Percentiles rank a stretch among this genome's conserved stretches.
Evolutionary conservation across 2,329 filamentous ascomycete genomes (phyloP).

Genomic region (Cladosporium sp.): DNA sequence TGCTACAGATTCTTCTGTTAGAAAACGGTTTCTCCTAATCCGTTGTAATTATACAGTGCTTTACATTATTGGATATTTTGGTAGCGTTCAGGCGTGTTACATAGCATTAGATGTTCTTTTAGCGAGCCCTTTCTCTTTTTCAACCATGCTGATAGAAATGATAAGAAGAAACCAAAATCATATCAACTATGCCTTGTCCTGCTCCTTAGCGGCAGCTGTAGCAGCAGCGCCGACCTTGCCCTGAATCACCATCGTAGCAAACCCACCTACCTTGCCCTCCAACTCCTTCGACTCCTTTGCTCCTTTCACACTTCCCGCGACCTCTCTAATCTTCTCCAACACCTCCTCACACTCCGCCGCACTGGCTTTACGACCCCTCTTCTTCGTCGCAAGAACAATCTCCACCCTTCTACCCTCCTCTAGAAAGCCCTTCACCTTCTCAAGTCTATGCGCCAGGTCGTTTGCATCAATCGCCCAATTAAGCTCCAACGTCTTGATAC

Average conservation of each 20-base stretch:
- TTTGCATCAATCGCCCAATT: conserved; percentile 80
- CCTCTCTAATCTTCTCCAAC: conserved; percentile 48
- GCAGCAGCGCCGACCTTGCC: conserved; percentile 23
- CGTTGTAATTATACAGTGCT: not conserved
- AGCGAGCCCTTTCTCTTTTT: no score
- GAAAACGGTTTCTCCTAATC: not conserved
- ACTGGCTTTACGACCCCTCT: conserved; percentile 56
- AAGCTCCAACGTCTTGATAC: conserved; percentile 74
- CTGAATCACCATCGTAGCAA: conserved; percentile 45
- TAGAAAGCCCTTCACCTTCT: conserved; percentile 65
- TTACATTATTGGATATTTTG: not conserved
- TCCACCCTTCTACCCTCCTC: conserved; percentile 72
- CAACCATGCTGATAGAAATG: no score
- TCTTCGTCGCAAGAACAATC: conserved; percentile 65
- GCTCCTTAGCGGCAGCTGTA: no score
- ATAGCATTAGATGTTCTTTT: no score
- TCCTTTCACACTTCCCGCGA: conserved; percentile 39
- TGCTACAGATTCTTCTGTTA: conserved; percentile 13
- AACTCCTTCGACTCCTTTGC: conserved; percentile 44
- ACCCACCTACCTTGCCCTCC: conserved; percentile 44
- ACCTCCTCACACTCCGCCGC: conserved; percentile 58
- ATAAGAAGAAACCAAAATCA: no score
- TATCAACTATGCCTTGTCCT: no score
- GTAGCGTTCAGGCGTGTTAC: not conserved
- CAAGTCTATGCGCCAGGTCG: conserved; percentile 69